Evolutionary conservation across 345 rosid genomes (phyloP).

Genomic region (Eucalyptus cloeziana): DNA sequence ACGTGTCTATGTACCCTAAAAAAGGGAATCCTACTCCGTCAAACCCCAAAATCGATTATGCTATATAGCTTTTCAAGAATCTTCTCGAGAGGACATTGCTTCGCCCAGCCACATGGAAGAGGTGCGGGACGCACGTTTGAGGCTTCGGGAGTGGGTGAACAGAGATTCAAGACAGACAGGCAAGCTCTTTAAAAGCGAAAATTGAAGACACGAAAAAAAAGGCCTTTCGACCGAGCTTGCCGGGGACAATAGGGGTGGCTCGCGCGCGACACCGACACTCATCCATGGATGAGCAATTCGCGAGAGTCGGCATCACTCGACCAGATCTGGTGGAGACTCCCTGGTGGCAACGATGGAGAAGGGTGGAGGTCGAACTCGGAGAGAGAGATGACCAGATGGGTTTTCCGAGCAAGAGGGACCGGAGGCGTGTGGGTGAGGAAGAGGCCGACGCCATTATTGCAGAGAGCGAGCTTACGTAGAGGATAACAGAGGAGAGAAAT

Average conservation of each 20-base stretch:
- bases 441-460: no score
- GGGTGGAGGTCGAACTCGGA: background rate
- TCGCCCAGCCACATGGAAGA: no score
- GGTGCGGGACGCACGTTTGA: no score
- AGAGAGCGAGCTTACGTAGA: background rate
- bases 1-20: accelerated
- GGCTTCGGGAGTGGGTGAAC: no score
- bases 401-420: background rate
- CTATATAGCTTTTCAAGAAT: no score
- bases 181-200: background rate
- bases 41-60: no score
- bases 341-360: background rate
- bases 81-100: no score
- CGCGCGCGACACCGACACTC: background rate
- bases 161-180: no score
- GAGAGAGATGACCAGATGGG: background rate
- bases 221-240: accelerated
- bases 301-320: background rate
- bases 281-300: no score
- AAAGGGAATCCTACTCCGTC: no score
- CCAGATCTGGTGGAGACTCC: background rate
- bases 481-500: background rate
- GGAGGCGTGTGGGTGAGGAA: background rate
- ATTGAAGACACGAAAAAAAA: no score
- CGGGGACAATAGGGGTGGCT: background rate